Evolutionary conservation across 2,329 filamentous ascomycete genomes (phyloP).

Genomic region (Phialophora expanda): DNA sequence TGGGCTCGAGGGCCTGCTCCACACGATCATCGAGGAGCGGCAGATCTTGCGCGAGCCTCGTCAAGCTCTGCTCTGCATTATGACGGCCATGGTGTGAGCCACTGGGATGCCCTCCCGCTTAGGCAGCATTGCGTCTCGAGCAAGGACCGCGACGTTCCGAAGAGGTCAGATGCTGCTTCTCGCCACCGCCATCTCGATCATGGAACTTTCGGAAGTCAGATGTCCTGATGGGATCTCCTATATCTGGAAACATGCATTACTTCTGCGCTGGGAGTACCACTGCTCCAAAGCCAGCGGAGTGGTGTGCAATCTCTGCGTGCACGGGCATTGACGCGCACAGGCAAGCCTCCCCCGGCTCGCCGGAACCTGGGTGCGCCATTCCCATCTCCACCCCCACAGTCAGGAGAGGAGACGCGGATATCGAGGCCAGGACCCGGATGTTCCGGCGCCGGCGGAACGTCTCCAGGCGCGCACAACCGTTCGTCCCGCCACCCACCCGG

Average conservation of each 20-base stretch:
- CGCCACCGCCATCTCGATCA: constrained; percentile 6
- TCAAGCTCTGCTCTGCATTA: too few relatives aligned
- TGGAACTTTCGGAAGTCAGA: constrained; percentile 3
- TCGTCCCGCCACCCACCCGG: too few relatives aligned
- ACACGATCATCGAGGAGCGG: too few relatives aligned
- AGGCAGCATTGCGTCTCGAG: constrained; percentile 7
- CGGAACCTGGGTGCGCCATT: too few relatives aligned
- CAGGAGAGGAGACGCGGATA: too few relatives aligned
- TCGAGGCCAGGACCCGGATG: too few relatives aligned
- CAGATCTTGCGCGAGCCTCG: too few relatives aligned
- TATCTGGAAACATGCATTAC: not conserved
- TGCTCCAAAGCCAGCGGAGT: not conserved
- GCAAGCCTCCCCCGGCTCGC: not conserved
- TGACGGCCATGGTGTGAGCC: constrained; percentile 6
- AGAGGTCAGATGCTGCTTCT: constrained; percentile 11
- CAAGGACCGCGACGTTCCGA: constrained; percentile 7
- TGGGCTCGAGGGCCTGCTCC: too few relatives aligned
- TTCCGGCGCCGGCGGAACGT: too few relatives aligned
- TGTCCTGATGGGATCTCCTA: not conserved
- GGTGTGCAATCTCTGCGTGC: not conserved
- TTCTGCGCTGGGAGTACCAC: not conserved
- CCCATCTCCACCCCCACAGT: too few relatives aligned
- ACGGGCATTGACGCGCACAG: too few relatives aligned
- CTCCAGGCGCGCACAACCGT: too few relatives aligned
- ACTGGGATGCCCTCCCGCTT: not conserved